Evolutionary conservation across 1,284 basidiomycete genomes (phyloP), one percentile per base, ranked within the genome.

Genomic region (Wallemia hederae): DNA sequence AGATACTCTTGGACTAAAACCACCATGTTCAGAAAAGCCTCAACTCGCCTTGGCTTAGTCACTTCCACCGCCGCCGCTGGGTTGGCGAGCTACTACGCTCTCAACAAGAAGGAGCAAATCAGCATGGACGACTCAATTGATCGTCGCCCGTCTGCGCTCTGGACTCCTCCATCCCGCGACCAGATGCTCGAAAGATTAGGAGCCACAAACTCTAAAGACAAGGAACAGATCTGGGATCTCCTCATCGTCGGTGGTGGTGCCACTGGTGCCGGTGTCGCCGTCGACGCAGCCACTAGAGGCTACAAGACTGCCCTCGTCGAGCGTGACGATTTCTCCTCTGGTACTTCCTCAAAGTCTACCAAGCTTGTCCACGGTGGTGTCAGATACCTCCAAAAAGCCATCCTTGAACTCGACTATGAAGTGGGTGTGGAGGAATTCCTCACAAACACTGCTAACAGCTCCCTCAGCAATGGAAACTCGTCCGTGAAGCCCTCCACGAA

Each of bases 361-460:
- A 97, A 98, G 71, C 81, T 98, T 59, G 90, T 97, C 0, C 92
- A 98, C 72, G 92, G 92, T 27, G 92, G 92, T 62, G 92, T 98
- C 0, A 80, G 92, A 15, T 98, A 98, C 72, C 78, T 98, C 15
- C 91, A 96, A 68, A 97, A 96, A 70, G 92, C 92, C 1, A 78
- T 97, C 60, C 81, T 94, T 69, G 90, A 94, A 69, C 80, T 96
- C 64, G 92, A 97, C 71, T 96, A 94, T 66, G 85, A 72, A 68
- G 66, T 68, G 68, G 68, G 59, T 60, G 39, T 60, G 49, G 61
- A 49, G 25, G 19, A 22, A 24, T 15, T 24, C 14, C 56, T 26
- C 55, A 25, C 55, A 56, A 28, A 31, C 28, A n/a, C 19, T 29
- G 11, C 55, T 33, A 9, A 27, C 24, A 29, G 7, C 25, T 49